phyloP scores from a whole-genome alignment of 352 stramenopile species.

The Thalassiosira ordinaria region DNA sequence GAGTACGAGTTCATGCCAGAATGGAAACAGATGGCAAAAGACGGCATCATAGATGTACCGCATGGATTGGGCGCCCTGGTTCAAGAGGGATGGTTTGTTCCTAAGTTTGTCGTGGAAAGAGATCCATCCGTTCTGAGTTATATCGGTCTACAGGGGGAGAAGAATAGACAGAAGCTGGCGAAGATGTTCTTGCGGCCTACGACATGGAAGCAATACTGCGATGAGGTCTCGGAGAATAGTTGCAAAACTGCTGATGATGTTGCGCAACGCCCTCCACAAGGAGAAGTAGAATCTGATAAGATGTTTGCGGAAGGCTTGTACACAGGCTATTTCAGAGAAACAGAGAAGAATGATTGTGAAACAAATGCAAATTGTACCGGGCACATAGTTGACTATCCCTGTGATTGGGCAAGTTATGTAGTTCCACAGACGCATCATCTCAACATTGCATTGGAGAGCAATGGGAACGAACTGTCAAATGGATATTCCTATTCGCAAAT shows the following conservation, averaged over 20 bases:
- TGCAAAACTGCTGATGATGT: constrained; percentile 39
- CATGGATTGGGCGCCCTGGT: constrained; percentile 33
- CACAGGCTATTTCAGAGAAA: constrained; percentile 41
- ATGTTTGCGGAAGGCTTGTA: constrained; percentile 28
- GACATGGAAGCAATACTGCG: constrained; percentile 52
- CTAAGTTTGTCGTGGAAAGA: constrained; percentile 21
- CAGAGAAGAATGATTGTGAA: constrained; percentile 45
- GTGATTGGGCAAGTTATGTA: constrained; percentile 18
- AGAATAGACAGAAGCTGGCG: constrained; percentile 48
- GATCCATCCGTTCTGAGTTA: constrained; percentile 30
- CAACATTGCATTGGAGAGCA: constrained; percentile 17
- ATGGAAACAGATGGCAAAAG: constrained; percentile 17
- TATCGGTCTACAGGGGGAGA: constrained; percentile 33
- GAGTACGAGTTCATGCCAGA: no score
- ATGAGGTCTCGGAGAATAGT: constrained; percentile 20
- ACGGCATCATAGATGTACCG: no score
- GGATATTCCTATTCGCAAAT: constrained; percentile 17
- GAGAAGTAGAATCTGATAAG: background rate
- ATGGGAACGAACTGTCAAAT: background rate
- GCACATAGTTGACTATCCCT: constrained; percentile 33
- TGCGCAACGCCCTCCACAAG: background rate
- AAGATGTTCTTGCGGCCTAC: constrained; percentile 47
- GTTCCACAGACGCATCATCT: constrained; percentile 6
- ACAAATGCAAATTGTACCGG: constrained; percentile 32
- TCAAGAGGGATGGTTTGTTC: constrained; percentile 41